phyloP scores from a whole-genome alignment of 2,329 filamentous ascomycete genomes.

The Ascochyta lentis region DNA sequence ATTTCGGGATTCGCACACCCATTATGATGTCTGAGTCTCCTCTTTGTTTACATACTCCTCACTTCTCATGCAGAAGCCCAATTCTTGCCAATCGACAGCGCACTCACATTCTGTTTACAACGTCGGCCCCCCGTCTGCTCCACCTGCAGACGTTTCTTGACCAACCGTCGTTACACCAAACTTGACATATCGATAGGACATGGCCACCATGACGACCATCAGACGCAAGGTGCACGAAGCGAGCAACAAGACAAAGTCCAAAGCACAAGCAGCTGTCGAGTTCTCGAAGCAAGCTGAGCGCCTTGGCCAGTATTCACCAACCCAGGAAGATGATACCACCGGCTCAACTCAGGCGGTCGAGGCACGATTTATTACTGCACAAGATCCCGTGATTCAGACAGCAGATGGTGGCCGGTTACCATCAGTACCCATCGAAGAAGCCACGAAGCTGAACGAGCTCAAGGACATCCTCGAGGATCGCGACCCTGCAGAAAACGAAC shows the following conservation, averaged over 20 bases:
- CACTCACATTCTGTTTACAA: conserved; percentile 1
- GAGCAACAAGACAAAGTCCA: conserved; percentile 33
- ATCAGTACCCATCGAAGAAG: conserved; percentile 72
- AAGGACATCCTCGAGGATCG: conserved; percentile 58
- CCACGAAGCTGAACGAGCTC: conserved; percentile 71
- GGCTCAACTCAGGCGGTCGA: conserved; percentile 64
- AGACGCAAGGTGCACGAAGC: conserved; percentile 30
- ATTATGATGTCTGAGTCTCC: conserved; percentile 12
- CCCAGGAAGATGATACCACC: conserved; percentile 51
- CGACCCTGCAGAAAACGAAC: conserved; percentile 41
- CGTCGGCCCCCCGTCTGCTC: conserved; percentile 8
- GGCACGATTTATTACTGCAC: conserved; percentile 68
- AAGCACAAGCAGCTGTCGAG: conserved; percentile 56
- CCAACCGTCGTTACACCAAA: conserved; percentile 27
- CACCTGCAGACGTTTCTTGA: conserved; percentile 29
- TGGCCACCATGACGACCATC: conserved; percentile 31
- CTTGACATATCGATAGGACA: conserved; percentile 20
- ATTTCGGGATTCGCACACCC: conserved; percentile 6
- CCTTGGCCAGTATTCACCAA: conserved; percentile 51
- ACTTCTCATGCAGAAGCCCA: neutral
- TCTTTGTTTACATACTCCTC: conserved; percentile 12
- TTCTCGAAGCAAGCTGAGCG: conserved; percentile 66
- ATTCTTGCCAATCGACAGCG: conserved; percentile 1
- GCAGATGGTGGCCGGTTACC: conserved; percentile 71
- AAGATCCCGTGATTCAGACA: conserved; percentile 75